Evolutionary conservation across 2,329 filamentous ascomycete species (phyloP).

Genomic region (Aureobasidium sp.): DNA sequence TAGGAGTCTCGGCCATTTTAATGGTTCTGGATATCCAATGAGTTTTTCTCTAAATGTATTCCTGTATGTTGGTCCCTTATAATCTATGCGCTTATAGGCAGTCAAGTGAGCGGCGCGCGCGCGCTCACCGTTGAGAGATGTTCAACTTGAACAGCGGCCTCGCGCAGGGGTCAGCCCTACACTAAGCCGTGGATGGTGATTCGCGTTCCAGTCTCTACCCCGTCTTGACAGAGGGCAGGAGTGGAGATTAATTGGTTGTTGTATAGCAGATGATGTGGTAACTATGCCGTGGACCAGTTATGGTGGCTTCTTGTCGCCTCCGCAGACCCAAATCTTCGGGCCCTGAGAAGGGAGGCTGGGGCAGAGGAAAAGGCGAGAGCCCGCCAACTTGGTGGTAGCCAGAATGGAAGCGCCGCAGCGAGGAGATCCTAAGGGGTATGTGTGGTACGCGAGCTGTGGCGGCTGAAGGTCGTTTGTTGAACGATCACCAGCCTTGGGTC

Average conservation of each 20-base stretch:
- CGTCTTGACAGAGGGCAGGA: background rate
- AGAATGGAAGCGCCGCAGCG: constrained; percentile 29
- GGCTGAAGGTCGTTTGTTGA: constrained; percentile 6
- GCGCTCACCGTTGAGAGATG: constrained; percentile 46
- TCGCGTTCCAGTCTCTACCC: constrained; percentile 9
- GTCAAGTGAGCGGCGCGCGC: constrained; percentile 46
- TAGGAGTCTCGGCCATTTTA: constrained; percentile 48
- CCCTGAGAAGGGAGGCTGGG: constrained; percentile 84
- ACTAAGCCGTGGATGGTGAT: constrained; percentile 31
- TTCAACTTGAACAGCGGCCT: constrained; percentile 45
- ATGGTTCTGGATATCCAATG: constrained; percentile 22
- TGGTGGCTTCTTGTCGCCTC: constrained; percentile 95
- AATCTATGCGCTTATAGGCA: background rate
- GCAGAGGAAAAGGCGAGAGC: constrained; percentile 64
- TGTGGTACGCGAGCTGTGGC: background rate
- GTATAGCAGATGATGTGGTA: constrained; percentile 19
- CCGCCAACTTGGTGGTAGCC: constrained; percentile 87
- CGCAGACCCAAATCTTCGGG: constrained; percentile 85
- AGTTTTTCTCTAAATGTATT: background rate
- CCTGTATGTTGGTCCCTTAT: background rate
- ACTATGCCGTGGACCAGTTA: constrained; percentile 56
- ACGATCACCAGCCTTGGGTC: constrained; percentile 9
- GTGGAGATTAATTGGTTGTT: constrained; percentile 26
- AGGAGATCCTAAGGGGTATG: background rate
- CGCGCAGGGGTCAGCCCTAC: constrained; percentile 41